Evolutionary conservation across 2,329 filamentous ascomycete species (phyloP).

Genomic region (Colletotrichum phormii): DNA sequence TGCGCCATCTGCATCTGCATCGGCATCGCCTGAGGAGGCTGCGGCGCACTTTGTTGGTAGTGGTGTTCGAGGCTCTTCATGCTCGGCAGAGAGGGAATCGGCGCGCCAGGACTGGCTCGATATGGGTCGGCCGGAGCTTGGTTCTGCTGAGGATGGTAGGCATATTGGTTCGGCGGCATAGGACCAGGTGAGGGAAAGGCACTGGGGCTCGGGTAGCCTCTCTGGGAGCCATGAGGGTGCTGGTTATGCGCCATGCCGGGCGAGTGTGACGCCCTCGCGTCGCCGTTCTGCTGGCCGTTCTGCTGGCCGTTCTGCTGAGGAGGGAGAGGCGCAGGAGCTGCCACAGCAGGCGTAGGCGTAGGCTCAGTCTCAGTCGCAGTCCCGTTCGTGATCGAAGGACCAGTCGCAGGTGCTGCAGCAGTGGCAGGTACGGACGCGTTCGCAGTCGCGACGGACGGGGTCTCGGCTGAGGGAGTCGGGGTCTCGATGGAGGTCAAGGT

Average conservation of each 20-base stretch:
- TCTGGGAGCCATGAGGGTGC: slow-evolving; percentile 34
- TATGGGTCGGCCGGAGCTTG: slow-evolving; percentile 49
- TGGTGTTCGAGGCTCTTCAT: slow-evolving; percentile 55
- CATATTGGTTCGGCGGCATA: slow-evolving; percentile 30
- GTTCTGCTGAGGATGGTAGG: slow-evolving; percentile 38
- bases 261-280: slow-evolving; percentile 37
- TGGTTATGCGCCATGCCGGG: slow-evolving; percentile 39
- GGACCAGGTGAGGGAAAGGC: slow-evolving; percentile 30
- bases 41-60: slow-evolving; percentile 42
- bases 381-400: neutral
- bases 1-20: slow-evolving; percentile 49
- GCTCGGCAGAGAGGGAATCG: slow-evolving; percentile 53
- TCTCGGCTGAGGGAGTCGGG: slow-evolving; percentile 23
- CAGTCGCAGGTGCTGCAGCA: neutral
- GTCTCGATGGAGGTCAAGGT: slow-evolving; percentile 21
- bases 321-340: neutral
- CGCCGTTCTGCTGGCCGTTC: slow-evolving; percentile 35
- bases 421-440: slow-evolving; percentile 16
- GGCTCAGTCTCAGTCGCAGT: slow-evolving; percentile 2
- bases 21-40: slow-evolving; percentile 48
- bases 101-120: slow-evolving; percentile 45
- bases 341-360: slow-evolving; percentile 1
- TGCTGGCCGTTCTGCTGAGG: too few relatives aligned
- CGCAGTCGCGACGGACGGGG: slow-evolving; percentile 12
- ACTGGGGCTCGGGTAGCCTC: slow-evolving; percentile 38